phyloP scores from a whole-genome alignment of 805 yeast species.

The Ogataea salicorniae region DNA sequence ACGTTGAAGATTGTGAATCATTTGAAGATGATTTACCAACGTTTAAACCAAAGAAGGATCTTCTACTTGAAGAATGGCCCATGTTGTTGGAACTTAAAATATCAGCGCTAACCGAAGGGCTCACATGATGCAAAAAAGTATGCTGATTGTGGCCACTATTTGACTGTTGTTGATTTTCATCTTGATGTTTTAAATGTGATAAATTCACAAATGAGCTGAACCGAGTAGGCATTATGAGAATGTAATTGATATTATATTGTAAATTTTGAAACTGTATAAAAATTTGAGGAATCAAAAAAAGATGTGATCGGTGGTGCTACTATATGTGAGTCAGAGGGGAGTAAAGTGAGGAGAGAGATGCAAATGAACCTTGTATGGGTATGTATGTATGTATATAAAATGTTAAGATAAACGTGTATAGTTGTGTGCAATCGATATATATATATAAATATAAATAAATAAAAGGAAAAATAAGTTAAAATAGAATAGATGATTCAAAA shows the following conservation, averaged over 20 bases:
- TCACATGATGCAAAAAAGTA: conserved; percentile 2
- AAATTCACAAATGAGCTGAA: conserved; percentile 22
- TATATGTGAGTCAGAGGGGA: not conserved
- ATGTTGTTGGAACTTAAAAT: conserved; percentile 18
- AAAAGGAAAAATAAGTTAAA: no score
- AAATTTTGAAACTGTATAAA: not conserved
- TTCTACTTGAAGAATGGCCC: conserved; percentile 22
- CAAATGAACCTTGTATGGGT: not conserved
- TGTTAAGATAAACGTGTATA: no score
- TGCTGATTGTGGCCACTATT: not conserved
- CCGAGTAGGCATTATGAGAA: conserved; percentile 26
- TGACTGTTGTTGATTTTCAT: conserved; percentile 11
- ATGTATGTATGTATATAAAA: not conserved
- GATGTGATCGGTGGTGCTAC: not conserved
- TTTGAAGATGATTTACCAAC: conserved; percentile 26
- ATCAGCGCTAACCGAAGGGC: conserved; percentile 10
- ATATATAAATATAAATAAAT: no score
- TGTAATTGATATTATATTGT: not conserved
- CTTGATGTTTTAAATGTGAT: conserved; percentile 21
- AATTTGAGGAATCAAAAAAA: not conserved
- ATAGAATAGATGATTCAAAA: no score
- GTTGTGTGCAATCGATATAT: no score
- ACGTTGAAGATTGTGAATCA: conserved; percentile 25
- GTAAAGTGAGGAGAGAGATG: not conserved
- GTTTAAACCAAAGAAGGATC: conserved; percentile 27